These are phyloP conservation scores for Metarhizium robertsii DNA, from an alignment of 2,329 filamentous ascomycete species.

Conservation along the genomic window DNA sequence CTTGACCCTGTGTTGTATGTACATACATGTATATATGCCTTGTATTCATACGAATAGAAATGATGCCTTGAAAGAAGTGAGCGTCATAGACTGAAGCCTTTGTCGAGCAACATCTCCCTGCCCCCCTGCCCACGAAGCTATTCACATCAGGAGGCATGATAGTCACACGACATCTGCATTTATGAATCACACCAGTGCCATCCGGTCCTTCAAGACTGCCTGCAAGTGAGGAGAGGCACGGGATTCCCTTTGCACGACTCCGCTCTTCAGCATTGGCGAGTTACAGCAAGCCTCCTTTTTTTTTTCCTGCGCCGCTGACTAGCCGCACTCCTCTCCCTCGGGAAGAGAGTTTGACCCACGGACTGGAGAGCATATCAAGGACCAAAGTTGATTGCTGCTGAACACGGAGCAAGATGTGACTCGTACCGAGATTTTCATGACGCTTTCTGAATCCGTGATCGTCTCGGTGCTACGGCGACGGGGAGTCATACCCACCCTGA, in stretches of 20 bases:
- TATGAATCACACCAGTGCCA: no score
- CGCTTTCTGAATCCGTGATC: background rate
- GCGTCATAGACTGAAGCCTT: no score
- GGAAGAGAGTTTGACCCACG: background rate
- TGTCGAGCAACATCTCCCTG: no score
- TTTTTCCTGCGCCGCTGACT: background rate
- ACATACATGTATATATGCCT: no score
- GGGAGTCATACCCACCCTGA: background rate
- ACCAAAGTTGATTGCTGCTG: background rate
- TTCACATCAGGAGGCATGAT: no score
- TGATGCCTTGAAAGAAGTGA: no score
- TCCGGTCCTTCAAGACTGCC: background rate
- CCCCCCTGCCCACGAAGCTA: no score
- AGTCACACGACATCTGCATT: no score
- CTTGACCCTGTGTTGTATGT: no score
- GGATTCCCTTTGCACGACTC: background rate
- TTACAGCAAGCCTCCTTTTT: background rate
- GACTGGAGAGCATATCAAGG: background rate
- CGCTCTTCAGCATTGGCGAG: background rate
- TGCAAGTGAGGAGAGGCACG: background rate
- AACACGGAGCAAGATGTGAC: background rate
- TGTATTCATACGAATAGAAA: no score
- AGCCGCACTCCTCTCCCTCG: background rate
- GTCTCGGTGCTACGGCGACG: background rate
- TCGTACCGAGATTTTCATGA: background rate